A percentile compares a stretch with the other conserved stretches of the same genome.
Conservation (phyloP, 1,139 yeast species). For the Yamadazyma epiphylla region DNA sequence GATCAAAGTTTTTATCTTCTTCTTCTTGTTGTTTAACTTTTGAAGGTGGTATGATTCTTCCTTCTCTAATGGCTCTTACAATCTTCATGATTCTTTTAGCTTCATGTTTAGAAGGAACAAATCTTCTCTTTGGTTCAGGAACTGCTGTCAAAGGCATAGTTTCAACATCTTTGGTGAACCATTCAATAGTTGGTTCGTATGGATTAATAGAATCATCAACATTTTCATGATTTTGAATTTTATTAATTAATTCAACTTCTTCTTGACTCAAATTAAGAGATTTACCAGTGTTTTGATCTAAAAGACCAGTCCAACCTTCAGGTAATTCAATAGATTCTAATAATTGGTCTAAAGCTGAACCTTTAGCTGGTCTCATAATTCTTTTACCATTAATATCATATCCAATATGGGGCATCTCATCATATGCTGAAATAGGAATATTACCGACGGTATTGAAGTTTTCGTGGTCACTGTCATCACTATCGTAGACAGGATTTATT, state of each 20-base stretch:
- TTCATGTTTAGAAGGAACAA: constrained; percentile 94
- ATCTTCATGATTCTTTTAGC: constrained; percentile 95
- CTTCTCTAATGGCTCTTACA: constrained; percentile 94
- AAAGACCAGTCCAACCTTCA: constrained; percentile 96
- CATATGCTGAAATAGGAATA: constrained; percentile 89
- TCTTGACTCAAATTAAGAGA: constrained; percentile 81
- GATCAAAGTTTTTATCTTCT: constrained; percentile 58
- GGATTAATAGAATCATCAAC: constrained; percentile 82
- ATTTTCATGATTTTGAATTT: constrained; percentile 79
- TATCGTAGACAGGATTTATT: constrained; percentile 87
- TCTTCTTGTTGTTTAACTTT: constrained; percentile 52
- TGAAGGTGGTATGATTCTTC: constrained; percentile 78
- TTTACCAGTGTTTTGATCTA: constrained; percentile 89
- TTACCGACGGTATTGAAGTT: constrained; percentile 88
- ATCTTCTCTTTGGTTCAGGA: constrained; percentile 96
- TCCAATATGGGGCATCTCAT: constrained; percentile 96
- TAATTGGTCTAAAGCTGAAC: constrained; percentile 86
- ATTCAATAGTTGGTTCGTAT: constrained; percentile 90
- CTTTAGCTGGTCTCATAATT: constrained; percentile 98
- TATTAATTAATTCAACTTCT: constrained; percentile 83
- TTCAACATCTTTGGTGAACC: constrained; percentile 86
- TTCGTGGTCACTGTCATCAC: constrained; percentile 89
- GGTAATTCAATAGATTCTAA: constrained; percentile 90
- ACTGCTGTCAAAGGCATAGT: constrained; percentile 90
- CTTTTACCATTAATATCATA: constrained; percentile 96